Conservation (phyloP, 352 stramenopile species). For the Aphanomyces astaci region DNA sequence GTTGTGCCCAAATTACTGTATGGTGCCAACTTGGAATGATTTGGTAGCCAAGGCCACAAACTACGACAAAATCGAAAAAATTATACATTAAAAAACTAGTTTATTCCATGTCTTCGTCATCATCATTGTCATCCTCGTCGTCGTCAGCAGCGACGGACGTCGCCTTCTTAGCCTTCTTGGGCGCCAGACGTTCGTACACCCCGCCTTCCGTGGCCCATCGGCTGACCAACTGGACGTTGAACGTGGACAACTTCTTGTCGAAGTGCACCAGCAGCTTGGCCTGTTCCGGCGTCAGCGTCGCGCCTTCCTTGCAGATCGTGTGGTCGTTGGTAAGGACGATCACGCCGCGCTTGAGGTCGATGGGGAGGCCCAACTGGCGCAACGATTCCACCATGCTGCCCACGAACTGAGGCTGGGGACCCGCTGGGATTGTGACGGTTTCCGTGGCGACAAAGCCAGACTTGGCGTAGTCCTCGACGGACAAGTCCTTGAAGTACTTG, state of each 20-base stretch:
- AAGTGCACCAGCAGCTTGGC: conserved; percentile 93
- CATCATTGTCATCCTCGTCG: conserved; percentile 46
- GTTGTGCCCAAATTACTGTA: no score
- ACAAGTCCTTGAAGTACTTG: conserved; percentile 89
- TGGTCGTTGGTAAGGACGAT: conserved; percentile 89
- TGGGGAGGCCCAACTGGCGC: conserved; percentile 90
- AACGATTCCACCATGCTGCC: conserved; percentile 96
- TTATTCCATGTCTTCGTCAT: conserved; percentile 26
- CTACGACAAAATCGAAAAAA: conserved; percentile 3
- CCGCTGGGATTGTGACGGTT: conserved; percentile 82
- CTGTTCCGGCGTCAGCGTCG: conserved; percentile 91
- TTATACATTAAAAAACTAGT: conserved; percentile 6
- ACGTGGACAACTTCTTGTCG: conserved; percentile 82
- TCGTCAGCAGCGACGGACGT: conserved; percentile 33
- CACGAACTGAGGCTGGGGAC: conserved; percentile 89
- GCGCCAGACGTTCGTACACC: conserved; percentile 63
- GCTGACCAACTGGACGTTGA: conserved; percentile 73
- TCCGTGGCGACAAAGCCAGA: conserved; percentile 88
- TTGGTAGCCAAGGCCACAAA: no score
- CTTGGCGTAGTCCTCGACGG: conserved; percentile 90
- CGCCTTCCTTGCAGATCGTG: conserved; percentile 91
- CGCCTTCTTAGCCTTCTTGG: conserved; percentile 30
- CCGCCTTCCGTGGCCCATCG: conserved; percentile 55
- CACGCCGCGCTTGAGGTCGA: conserved; percentile 94
- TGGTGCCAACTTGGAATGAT: no score